Base-by-base conservation (phyloP, 495 filamentous ascomycete genomes). In the Podospora bellae-mahoneyi region DNA sequence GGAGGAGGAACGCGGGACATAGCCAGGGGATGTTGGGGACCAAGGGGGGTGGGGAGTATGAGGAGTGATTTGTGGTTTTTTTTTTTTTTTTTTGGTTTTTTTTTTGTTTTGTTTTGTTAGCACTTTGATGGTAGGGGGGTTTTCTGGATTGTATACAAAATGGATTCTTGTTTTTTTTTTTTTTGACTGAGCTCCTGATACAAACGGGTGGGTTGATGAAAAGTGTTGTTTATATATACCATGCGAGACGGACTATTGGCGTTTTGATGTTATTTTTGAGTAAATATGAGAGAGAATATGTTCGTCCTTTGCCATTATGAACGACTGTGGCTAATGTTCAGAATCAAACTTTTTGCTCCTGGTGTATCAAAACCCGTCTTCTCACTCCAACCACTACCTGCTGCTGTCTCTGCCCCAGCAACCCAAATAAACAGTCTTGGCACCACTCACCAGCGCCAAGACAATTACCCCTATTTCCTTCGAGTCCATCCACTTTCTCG, bases 1-100 rank as follows among this genome's bases (percentile, higher is more conserved):
- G 83, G 71, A 71, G 83, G 75, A 76, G 83, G 76, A 77, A 78
- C 69, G 39, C 39, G 15, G 73, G 68, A 19, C 82, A 81, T 62
- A 89, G 86, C 66, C 87, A 86, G 72, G 87, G 84, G 4, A 79
- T 92, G 66, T 78, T 92, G 62, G 82, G 82, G 0, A 58, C 32
- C 7, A 72, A 75, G 64, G 60, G 60, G 4, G 27, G 66, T 55
- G 9, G 9, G 39, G 39, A 10, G 5, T 48, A 48, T 48, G 39
- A 48, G 39, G 39, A 48, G 7, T 48, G 15, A 48, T 5, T 16
- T 6, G 13, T 10, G 10, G 0, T 39, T 39, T 23, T 1, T 23
- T 23, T 23, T 23, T 32, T 7, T 32, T 4, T 4, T 7, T 23
- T 23, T 1, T 23, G 1, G 1, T 23, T 32, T 32, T 7, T 32